Evolutionary conservation across 2,329 filamentous ascomycete species (phyloP).

Genomic region (Blastomyces parvus): DNA sequence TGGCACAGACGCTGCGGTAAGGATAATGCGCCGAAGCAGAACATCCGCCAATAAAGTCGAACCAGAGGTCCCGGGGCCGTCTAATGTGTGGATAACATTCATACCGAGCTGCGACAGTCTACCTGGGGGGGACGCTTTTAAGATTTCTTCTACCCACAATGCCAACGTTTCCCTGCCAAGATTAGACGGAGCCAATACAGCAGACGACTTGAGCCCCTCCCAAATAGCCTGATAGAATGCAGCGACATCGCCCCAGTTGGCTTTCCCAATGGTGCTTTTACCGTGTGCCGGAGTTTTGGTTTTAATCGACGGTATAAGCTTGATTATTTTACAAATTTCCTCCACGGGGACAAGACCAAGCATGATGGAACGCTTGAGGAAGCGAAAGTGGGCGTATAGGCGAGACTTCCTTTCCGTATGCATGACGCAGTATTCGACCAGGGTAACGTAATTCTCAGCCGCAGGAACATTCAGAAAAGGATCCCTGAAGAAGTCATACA

Average conservation of each 20-base stretch:
- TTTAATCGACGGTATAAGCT: slow-evolving; percentile 19
- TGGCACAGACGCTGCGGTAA: slow-evolving; percentile 8
- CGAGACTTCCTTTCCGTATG: slow-evolving; percentile 16
- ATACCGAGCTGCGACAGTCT: slow-evolving; percentile 21
- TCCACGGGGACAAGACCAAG: slow-evolving; percentile 27
- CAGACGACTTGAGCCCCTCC: slow-evolving; percentile 29
- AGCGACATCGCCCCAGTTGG: slow-evolving; percentile 16
- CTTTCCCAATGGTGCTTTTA: slow-evolving; percentile 1
- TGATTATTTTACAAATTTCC: slow-evolving; percentile 28
- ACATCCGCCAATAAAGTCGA: slow-evolving; percentile 15
- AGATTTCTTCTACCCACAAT: slow-evolving; percentile 26
- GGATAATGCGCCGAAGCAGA: slow-evolving; percentile 22
- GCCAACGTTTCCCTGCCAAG: slow-evolving; percentile 24
- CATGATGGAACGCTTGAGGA: slow-evolving; percentile 25
- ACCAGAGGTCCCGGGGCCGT: neutral
- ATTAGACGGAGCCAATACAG: slow-evolving; percentile 27
- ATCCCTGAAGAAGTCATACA: slow-evolving; percentile 29
- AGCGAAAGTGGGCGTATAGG: slow-evolving; percentile 20
- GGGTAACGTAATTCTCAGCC: slow-evolving; percentile 28
- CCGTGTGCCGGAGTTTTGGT: slow-evolving; percentile 13
- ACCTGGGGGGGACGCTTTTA: slow-evolving; percentile 11
- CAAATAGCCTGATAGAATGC: slow-evolving; percentile 27
- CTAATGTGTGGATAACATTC: slow-evolving; percentile 20
- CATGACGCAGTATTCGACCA: slow-evolving; percentile 22
- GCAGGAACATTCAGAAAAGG: slow-evolving; percentile 28